Conservation (phyloP, 352 stramenopile species). For the Phytophthora nicotianae region DNA sequence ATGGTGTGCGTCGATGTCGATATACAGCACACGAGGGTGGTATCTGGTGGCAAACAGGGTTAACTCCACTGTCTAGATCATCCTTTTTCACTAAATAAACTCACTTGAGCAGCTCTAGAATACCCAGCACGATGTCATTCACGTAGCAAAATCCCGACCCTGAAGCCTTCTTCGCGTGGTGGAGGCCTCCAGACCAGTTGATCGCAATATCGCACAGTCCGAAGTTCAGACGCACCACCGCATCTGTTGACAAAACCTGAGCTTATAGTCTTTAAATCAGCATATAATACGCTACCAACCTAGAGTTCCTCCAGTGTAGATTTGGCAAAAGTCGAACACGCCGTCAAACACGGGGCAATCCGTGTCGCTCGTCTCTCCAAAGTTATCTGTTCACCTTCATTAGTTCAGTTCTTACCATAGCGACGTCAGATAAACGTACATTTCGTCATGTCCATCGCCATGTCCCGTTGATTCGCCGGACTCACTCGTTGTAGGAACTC, state of each 20-base stretch:
- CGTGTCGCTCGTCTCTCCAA: constrained; percentile 91
- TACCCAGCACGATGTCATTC: constrained; percentile 98
- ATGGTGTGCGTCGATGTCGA: constrained; percentile 99
- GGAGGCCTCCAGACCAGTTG: constrained; percentile 97
- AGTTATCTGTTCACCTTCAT: constrained; percentile 80
- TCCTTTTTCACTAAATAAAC: constrained; percentile 76
- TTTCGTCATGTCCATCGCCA: constrained; percentile 68
- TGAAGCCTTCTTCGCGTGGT: constrained; percentile 98
- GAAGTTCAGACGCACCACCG: constrained; percentile 96
- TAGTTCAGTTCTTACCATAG: constrained; percentile 1
- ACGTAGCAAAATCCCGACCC: constrained; percentile 96
- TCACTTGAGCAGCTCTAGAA: constrained; percentile 98
- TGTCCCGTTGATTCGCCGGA: constrained; percentile 92
- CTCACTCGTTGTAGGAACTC: constrained; percentile 96
- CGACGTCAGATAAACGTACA: constrained; percentile 38
- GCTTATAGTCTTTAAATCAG: not conserved
- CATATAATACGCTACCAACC: constrained; percentile 39
- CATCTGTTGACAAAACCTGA: constrained; percentile 66
- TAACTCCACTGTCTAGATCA: constrained; percentile 91
- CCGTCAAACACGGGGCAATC: constrained; percentile 99
- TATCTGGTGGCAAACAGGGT: constrained; percentile 87
- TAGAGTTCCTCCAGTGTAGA: constrained; percentile 96
- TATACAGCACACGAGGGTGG: constrained; percentile 97
- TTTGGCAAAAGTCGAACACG: constrained; percentile 98
- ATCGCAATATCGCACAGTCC: constrained; percentile 95